Conservation (phyloP, 441 rosid species). For the Mallotus japonicus region DNA sequence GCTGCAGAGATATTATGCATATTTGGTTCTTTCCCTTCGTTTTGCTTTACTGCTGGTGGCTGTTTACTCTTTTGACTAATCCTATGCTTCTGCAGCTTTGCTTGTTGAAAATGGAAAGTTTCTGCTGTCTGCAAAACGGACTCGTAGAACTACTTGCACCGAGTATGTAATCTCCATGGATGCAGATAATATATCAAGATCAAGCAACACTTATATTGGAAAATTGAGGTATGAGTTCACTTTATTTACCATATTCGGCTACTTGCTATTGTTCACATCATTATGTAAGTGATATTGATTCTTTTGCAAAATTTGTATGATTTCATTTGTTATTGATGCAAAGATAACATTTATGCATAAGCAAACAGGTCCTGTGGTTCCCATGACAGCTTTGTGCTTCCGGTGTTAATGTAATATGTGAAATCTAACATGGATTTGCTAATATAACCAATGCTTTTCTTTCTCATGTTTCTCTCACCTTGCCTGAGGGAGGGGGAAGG, state of each 20-base stretch:
- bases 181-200: constrained; percentile 83
- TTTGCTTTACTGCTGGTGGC: background rate
- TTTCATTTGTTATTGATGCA: background rate
- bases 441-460: background rate
- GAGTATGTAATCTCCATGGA: constrained; percentile 97
- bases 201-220: constrained; percentile 85
- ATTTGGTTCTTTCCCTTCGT: background rate
- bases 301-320: background rate
- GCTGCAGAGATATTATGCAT: background rate
- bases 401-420: background rate
- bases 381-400: background rate
- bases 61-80: background rate
- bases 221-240: constrained; percentile 60
- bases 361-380: background rate
- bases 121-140: constrained; percentile 90
- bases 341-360: background rate
- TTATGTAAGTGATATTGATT: background rate
- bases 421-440: background rate
- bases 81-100: constrained; percentile 49
- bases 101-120: constrained; percentile 96
- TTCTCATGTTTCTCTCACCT: background rate
- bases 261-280: background rate
- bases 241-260: background rate
- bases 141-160: constrained; percentile 82
- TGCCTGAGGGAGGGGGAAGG: background rate